Conservation (phyloP, 2,329 filamentous ascomycete species). For the Monilinia fructigena region DNA sequence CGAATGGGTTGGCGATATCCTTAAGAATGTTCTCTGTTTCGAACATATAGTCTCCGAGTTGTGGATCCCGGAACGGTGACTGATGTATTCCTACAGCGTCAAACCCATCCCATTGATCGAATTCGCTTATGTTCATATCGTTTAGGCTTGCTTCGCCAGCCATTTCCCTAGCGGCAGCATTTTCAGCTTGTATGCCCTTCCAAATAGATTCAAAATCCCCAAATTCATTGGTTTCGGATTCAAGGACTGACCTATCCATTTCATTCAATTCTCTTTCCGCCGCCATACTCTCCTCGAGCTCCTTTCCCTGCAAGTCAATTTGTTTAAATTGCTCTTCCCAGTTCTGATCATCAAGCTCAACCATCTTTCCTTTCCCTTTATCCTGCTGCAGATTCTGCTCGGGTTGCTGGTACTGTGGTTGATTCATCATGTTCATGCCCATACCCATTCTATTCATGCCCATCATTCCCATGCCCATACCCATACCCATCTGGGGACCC, state of each 20-base stretch:
- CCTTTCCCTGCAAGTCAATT: constrained; percentile 64
- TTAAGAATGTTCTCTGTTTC: constrained; percentile 92
- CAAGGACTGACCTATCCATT: constrained; percentile 78
- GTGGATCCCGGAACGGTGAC: constrained; percentile 66
- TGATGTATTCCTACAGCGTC: constrained; percentile 65
- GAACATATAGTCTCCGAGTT: constrained; percentile 88
- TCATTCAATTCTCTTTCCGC: constrained; percentile 70
- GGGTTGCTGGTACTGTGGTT: constrained; percentile 44
- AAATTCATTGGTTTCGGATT: constrained; percentile 72
- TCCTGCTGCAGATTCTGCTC: constrained; percentile 48
- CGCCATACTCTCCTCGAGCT: constrained; percentile 44
- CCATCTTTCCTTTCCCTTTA: constrained; percentile 87
- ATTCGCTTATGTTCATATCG: constrained; percentile 64
- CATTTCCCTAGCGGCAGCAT: constrained; percentile 67
- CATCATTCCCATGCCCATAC: constrained; percentile 49
- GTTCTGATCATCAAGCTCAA: constrained; percentile 88
- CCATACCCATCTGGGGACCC: constrained; percentile 51
- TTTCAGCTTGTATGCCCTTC: constrained; percentile 78
- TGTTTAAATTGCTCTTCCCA: constrained; percentile 97
- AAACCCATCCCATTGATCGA: constrained; percentile 77
- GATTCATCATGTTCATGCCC: constrained; percentile 49
- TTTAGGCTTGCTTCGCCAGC: constrained; percentile 59
- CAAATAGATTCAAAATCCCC: constrained; percentile 90
- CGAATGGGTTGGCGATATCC: constrained; percentile 78
- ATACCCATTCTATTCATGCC: constrained; percentile 61